Evolutionary conservation across 768 basidiomycete genomes (phyloP).

Genomic region (Tricholoma saponaceum): DNA sequence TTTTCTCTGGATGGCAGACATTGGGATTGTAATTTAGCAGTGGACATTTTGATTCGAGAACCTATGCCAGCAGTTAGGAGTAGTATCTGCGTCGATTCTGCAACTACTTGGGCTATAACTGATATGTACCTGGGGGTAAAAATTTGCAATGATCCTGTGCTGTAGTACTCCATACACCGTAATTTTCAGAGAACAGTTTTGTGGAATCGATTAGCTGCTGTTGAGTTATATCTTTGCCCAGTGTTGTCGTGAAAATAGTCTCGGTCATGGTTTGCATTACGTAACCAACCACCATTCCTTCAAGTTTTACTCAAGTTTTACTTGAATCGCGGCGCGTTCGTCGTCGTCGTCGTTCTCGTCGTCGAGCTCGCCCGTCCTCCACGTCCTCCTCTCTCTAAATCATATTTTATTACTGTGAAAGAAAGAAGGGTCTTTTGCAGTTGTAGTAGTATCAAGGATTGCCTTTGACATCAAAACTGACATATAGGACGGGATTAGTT

Average conservation of each 20-base stretch:
- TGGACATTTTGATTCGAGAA: neutral
- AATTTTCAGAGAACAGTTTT: neutral
- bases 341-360: neutral
- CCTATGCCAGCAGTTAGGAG: neutral
- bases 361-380: neutral
- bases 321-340: too few species aligned
- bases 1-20: neutral
- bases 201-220: neutral
- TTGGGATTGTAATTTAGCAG: neutral
- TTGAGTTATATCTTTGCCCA: neutral
- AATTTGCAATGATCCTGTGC: neutral
- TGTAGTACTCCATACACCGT: neutral
- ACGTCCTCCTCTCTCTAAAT: neutral
- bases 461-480: neutral
- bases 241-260: too few species aligned
- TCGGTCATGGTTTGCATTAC: neutral
- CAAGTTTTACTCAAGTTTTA: too few species aligned
- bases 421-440: too few species aligned
- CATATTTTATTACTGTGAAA: neutral
- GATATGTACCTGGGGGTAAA: neutral
- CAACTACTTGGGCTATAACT: too few species aligned
- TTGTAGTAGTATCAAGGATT: neutral
- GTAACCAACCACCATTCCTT: too few species aligned
- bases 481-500: neutral
- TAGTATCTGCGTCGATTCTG: too few species aligned